Base-by-base conservation (phyloP, 768 basidiomycete species). In the Agaricus blazei region DNA sequence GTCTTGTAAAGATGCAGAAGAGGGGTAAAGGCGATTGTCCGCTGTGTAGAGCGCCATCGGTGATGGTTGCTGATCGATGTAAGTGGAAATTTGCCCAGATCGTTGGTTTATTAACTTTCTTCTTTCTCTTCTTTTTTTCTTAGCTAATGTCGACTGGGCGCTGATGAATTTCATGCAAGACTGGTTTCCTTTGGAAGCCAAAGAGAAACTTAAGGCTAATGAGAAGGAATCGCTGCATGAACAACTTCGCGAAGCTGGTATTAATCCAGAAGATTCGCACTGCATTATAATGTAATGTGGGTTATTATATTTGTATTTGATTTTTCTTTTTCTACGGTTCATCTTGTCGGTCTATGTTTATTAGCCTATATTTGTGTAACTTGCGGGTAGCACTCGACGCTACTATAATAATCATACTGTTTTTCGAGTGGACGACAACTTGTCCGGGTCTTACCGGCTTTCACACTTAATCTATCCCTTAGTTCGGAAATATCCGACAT, bases 1-100 rank as follows among this genome's bases (percentile, higher is more conserved):
- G 92, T 64, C 74, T 96, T 9, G 90, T 90, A 43, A 95, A 96
- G 73, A 88, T 98, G 83, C 94, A 98, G 72, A 89, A 86, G 64
- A 76, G 87, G 8, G 82, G 84, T 0, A 80, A 85, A 62, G 79
- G 73, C 2, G 74, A 84, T 59, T 98, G 94, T 68, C 94, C 94
- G 0, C 79, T 94, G 68, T 98, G 94, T 65, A 79, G 94, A 14
- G 79, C 87, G 0, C 81, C 84, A 0, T 85, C 84, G 6, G 92
- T 97, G 5, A 65, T 93, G 43, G 71, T 74, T 14, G 95, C 95
- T 6, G 81, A 91, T 64, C 75, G 84, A 64, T 74, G 93, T 93
- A 60, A 70, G 89, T 73, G 9, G 8, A n/a, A 47, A 8, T 24
- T 26, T 4, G 24, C 11, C 44, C 28, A 3, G 27, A 43, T 52